These are phyloP conservation scores for Pichia eremophila DNA, from an alignment of 805 yeast species.

Conservation along the genomic window DNA sequence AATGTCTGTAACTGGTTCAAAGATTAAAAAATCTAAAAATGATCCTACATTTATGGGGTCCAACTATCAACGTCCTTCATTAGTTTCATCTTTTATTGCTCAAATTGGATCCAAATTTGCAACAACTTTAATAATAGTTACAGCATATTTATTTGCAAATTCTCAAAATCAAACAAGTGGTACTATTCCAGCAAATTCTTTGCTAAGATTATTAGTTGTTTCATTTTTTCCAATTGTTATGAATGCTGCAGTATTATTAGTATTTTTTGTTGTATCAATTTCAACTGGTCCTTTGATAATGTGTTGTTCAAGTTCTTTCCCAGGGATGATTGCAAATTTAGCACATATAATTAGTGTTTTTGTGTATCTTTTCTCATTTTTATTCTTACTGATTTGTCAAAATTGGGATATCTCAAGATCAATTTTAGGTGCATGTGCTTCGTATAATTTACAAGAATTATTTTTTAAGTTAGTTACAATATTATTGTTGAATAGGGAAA, in stretches of 20 bases:
- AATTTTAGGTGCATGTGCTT: conserved; percentile 49
- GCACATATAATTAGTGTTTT: conserved; percentile 48
- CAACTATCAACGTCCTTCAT: conserved; percentile 37
- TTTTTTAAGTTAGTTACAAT: conserved; percentile 45
- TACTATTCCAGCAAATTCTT: conserved; percentile 28
- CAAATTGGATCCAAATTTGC: conserved; percentile 32
- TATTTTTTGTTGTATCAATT: conserved; percentile 36
- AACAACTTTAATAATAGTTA: conserved; percentile 26
- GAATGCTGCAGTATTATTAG: conserved; percentile 32
- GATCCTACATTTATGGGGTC: conserved; percentile 32
- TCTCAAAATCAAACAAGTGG: conserved; percentile 38
- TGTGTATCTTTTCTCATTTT: conserved; percentile 46
- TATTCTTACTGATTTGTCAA: conserved; percentile 58
- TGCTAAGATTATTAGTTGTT: conserved; percentile 35
- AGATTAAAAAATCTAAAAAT: conserved; percentile 31
- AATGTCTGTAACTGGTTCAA: conserved; percentile 49
- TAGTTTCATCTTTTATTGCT: conserved; percentile 29
- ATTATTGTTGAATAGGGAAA: conserved; percentile 51
- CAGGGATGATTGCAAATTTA: conserved; percentile 44
- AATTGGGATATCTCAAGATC: conserved; percentile 55
- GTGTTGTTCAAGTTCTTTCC: conserved; percentile 34
- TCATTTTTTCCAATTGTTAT: conserved; percentile 39
- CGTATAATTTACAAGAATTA: conserved; percentile 46
- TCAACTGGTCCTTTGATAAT: conserved; percentile 41
- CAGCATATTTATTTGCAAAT: conserved; percentile 46